These are phyloP conservation scores for Ophiostoma sp. DNA, from an alignment of 2,329 filamentous ascomycete species.

Conservation along the genomic window DNA sequence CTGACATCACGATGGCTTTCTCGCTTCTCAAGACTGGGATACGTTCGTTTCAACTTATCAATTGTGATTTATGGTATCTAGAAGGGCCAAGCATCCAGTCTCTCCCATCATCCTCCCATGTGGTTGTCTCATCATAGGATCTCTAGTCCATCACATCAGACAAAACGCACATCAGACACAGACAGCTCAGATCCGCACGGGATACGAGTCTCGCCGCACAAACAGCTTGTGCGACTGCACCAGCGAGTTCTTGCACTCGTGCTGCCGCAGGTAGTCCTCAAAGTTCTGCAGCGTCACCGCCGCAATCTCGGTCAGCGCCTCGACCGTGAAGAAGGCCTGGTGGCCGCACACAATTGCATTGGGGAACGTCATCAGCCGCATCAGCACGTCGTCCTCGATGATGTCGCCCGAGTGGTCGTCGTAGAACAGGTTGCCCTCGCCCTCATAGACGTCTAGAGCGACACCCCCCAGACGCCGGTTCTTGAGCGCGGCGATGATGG, in stretches of 20 bases:
- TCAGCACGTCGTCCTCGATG: conserved; percentile 61
- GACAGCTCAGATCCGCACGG: conserved; percentile 34
- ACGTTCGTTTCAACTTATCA: too few relatives aligned
- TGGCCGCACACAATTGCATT: conserved; percentile 63
- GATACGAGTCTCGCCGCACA: conserved; percentile 29
- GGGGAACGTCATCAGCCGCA: conserved; percentile 61
- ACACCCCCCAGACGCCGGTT: conserved; percentile 53
- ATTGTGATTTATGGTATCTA: too few relatives aligned
- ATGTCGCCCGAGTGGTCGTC: conserved; percentile 59
- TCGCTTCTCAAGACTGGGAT: too few relatives aligned
- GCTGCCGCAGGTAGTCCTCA: conserved; percentile 38
- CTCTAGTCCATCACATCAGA: too few relatives aligned
- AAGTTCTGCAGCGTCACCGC: conserved; percentile 55
- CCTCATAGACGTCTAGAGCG: conserved; percentile 64
- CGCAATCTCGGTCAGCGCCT: conserved; percentile 60
- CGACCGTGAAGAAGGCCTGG: conserved; percentile 63
- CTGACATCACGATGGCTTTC: too few relatives aligned
- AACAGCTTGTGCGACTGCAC: conserved; percentile 29
- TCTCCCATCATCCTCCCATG: too few relatives aligned
- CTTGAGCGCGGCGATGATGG: conserved; percentile 58
- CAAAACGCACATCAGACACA: too few relatives aligned
- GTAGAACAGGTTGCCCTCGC: conserved; percentile 59
- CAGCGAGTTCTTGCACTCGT: conserved; percentile 38
- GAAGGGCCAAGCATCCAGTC: too few relatives aligned
- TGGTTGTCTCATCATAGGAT: too few relatives aligned